Base-by-base conservation (phyloP, 202 grass and related monocot species). In the Zizania palustris region DNA sequence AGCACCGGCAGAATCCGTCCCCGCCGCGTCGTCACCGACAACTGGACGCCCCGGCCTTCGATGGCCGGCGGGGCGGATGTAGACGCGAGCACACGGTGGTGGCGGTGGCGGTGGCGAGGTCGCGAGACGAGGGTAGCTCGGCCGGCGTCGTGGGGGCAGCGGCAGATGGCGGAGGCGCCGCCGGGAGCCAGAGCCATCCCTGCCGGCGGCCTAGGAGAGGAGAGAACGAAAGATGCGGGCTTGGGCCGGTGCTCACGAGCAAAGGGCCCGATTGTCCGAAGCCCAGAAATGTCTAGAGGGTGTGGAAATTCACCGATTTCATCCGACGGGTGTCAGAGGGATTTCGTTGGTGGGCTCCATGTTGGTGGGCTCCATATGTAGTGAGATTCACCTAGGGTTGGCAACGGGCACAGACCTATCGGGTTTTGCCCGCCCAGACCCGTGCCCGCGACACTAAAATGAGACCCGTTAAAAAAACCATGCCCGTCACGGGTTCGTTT, bases 1-100 rank as follows among this genome's bases (percentile, higher is more conserved):
- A 98, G 83, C 22, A 98, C 90, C 11, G 89, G 87, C 28, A 92
- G 40, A 35, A 76, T 35, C 65, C 63, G 69, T 1, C 91, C 91
- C 58, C 72, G 73, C 44, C 56, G 87, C 49, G 80, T 92, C 61
- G 80, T 92, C 71, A 98, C 65, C 40, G 91, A 90, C 65, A 94
- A 82, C 57, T 75, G 80, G 28, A 98, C 73, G 6, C 79, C 83
- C 56, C 71, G 81, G 35, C 72, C 84, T 73, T 98, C 89, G 63
- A 94, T 98, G 83, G 89, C 89, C 36, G 82, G 63, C 4, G 66
- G 41, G 14, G 75, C 39, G 10, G 35, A 69, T 45, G 70, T 34
- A 16, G 86, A 73, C 49, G 68, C 64, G 1, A 45, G 48, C 2
- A 51, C 60, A 6, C n/a, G n/a, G n/a, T n/a, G n/a, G n/a, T n/a